These are phyloP conservation scores for Cylindrotheca fusiformis DNA, from an alignment of 108 stramenopile genomes.

Conservation along the genomic window DNA sequence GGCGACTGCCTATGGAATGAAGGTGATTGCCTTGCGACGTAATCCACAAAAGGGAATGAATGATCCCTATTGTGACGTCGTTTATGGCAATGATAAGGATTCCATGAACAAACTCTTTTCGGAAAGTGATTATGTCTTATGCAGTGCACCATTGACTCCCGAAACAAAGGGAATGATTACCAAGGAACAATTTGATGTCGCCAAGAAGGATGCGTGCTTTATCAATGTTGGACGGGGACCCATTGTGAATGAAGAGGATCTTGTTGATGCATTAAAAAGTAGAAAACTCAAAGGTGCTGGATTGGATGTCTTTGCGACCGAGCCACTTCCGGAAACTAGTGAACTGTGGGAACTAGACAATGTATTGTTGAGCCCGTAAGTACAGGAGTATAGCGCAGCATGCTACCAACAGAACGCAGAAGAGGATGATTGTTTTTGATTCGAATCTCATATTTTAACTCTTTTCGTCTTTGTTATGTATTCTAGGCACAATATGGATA, in stretches of 20 bases:
- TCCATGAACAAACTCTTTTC: conserved; percentile 53
- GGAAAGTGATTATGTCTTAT: conserved; percentile 71
- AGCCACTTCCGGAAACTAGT: conserved; percentile 69
- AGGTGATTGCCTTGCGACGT: conserved; percentile 69
- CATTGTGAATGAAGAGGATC: conserved; percentile 75
- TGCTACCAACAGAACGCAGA: conserved; percentile 40
- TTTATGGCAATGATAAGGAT: conserved; percentile 42
- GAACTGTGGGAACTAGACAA: conserved; percentile 74
- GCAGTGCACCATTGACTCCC: conserved; percentile 68
- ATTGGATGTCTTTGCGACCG: conserved; percentile 80
- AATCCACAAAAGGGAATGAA: conserved; percentile 40
- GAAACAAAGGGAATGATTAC: conserved; percentile 66
- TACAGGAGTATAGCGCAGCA: too few relatives aligned
- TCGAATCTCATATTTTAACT: conserved; percentile 3
- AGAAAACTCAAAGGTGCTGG: conserved; percentile 75
- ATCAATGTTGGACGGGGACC: conserved; percentile 88
- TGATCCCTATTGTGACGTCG: conserved; percentile 54
- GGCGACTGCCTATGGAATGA: conserved; percentile 69
- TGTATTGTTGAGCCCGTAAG: conserved; percentile 63
- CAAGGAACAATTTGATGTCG: conserved; percentile 38
- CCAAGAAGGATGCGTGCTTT: conserved; percentile 68
- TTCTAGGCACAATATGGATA: conserved; percentile 49
- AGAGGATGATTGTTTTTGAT: too few relatives aligned
- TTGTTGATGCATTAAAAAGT: conserved; percentile 51
- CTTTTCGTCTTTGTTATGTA: conserved; percentile 32